phyloP scores from a whole-genome alignment of 208 protist species.

The Leptomonas pyrrhocoris region DNA sequence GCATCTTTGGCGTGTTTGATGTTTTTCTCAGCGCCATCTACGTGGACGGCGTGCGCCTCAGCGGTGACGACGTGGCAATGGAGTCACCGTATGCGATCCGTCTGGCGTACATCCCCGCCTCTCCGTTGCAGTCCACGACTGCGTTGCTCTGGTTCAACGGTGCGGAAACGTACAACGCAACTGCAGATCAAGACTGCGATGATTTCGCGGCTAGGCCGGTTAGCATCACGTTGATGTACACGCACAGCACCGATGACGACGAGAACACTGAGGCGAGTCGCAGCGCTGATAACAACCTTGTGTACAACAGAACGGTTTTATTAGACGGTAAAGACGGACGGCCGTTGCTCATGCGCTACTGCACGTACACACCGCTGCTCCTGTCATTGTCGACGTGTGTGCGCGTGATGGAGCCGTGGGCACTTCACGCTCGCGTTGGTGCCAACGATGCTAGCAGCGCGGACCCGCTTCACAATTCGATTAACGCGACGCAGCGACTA shows the following conservation, averaged over 20 bases:
- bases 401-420: conserved; percentile 31
- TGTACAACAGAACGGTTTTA: conserved; percentile 18
- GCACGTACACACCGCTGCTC: conserved; percentile 37
- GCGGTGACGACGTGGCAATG: conserved; percentile 4
- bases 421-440: neutral
- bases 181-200: conserved; percentile 5
- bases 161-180: neutral
- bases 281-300: neutral
- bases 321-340: conserved; percentile 35
- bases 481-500: neutral
- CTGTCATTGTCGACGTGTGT: conserved; percentile 20
- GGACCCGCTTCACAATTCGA: no score
- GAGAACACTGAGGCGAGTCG: neutral
- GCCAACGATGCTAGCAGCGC: neutral
- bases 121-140: conserved; percentile 15
- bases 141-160: conserved; percentile 21
- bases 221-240: conserved; percentile 26
- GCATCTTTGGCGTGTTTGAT: conserved; percentile 36
- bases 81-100: conserved; percentile 34
- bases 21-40: conserved; percentile 11
- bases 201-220: conserved; percentile 1
- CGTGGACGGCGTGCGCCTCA: conserved; percentile 35
- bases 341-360: conserved; percentile 31
- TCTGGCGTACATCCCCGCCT: conserved; percentile 26
- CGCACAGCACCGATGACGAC: neutral